Evolutionary conservation across 805 yeast genomes (phyloP).

Genomic region (Myxozyma kluyveri): DNA sequence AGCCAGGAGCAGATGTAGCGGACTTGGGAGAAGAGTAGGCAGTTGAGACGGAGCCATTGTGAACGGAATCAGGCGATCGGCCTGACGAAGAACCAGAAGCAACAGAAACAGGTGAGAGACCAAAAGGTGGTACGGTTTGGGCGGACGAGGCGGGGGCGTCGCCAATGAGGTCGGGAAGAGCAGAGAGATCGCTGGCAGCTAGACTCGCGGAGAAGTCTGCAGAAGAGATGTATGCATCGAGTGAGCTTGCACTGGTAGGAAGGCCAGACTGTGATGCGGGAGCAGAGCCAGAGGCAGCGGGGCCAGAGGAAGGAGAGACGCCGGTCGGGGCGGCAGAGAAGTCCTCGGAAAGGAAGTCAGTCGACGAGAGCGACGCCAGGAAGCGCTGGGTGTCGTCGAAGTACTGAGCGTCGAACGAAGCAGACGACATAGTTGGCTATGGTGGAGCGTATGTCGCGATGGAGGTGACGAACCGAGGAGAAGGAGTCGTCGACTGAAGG

Average conservation of each 20-base stretch:
- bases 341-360: constrained; percentile 26
- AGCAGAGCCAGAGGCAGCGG: constrained; percentile 1
- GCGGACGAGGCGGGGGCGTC: background rate
- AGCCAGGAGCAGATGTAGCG: background rate
- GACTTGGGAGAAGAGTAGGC: background rate
- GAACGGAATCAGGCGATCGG: background rate
- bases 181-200: background rate
- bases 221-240: background rate
- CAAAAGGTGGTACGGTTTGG: background rate
- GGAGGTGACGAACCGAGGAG: background rate
- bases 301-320: background rate
- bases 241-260: constrained; percentile 6
- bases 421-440: no score
- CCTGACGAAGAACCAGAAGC: background rate
- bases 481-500: background rate
- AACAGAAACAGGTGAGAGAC: background rate
- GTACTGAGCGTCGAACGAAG: constrained; percentile 9
- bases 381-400: constrained; percentile 26
- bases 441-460: constrained; percentile 6
- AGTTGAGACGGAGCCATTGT: background rate
- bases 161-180: background rate
- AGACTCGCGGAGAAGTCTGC: background rate
- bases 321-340: constrained; percentile 10
- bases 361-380: constrained; percentile 23
- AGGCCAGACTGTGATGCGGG: background rate